Base-by-base conservation (phyloP, 345 rosid genomes). In the Bretschneidera sinensis region DNA sequence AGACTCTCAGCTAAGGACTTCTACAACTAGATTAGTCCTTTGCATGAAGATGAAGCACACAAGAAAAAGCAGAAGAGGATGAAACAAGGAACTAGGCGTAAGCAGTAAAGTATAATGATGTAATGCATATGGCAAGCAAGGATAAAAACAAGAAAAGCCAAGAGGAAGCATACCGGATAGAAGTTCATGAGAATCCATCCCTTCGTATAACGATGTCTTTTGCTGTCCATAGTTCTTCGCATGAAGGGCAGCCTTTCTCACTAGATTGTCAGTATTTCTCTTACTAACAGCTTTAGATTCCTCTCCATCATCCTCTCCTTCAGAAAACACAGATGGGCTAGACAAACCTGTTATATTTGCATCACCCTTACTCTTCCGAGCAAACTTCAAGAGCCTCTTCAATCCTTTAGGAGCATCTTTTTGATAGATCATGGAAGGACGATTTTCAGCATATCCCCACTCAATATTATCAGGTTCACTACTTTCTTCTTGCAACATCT, bases 391-490 rank as follows among this genome's bases (percentile, higher is more conserved):
- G 19, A 85, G 79, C 74, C 87, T 78, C 79, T 85, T 82, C 71
- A 85, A 72, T 45, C 91, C 91, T 72, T 82, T 85, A 39, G 87
- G 87, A 0, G 81, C 80, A 60, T 85, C 87, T 69, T 78, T 85
- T 48, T 82, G 91, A 56, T 71, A 74, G 55, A 71, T 63, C 66
- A 78, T 55, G 47, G 85, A 62, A 18, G 83, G 87, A 16, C 82
- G 87, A 65, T 82, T 80, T 70, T 85, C 91, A 17, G 84, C 87
- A 67, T 76, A 82, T 61, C 87, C 87, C 91, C 87, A 85, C 70
- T 82, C 91, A 14, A 21, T 59, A 17, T 67, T 67, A 52, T 85
- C 91, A 61, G 78, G 66, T 65, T 85, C 91, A 50, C 81, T 85
- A 52, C 67, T 80, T 59, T 85, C 87, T 78, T 85, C 87, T 76